Conservation (phyloP, 129 eudicot species). For the Helianthus tuberosus region DNA sequence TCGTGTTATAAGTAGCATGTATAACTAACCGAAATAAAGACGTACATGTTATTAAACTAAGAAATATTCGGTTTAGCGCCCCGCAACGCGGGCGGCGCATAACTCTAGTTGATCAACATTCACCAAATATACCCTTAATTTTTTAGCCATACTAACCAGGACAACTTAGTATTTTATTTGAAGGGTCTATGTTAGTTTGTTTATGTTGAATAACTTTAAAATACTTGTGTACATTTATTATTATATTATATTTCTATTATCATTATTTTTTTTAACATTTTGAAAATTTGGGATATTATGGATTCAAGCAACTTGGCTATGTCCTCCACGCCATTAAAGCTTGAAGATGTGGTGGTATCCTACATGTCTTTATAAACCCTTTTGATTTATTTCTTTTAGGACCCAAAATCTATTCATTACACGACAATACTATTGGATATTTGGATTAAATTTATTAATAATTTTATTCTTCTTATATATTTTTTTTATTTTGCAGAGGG, state of each 20-base stretch:
- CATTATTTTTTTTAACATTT: neutral
- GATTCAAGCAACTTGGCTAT: slow-evolving; percentile 32
- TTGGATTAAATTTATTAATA: neutral
- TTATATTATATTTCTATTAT: no score
- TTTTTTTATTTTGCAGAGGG: neutral
- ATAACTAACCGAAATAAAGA: no score
- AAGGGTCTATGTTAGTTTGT: neutral
- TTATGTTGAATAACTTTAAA: no score
- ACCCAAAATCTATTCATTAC: slow-evolving; percentile 18
- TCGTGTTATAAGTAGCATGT: no score
- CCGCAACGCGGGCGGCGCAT: no score
- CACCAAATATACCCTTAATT: neutral
- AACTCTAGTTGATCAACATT: neutral
- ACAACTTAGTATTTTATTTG: neutral
- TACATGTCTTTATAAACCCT: slow-evolving; percentile 27
- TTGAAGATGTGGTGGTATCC: slow-evolving; percentile 35
- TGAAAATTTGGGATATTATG: slow-evolving; percentile 6
- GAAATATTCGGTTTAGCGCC: no score
- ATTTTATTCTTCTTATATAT: neutral
- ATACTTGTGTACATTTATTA: neutral
- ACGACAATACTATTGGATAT: neutral
- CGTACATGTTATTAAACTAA: no score
- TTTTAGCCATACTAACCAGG: no score
- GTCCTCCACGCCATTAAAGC: slow-evolving; percentile 34
- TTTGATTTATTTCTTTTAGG: slow-evolving; percentile 11